phyloP scores from a whole-genome alignment of 148 eudicot genomes.

The Dianthus caryophyllus region DNA sequence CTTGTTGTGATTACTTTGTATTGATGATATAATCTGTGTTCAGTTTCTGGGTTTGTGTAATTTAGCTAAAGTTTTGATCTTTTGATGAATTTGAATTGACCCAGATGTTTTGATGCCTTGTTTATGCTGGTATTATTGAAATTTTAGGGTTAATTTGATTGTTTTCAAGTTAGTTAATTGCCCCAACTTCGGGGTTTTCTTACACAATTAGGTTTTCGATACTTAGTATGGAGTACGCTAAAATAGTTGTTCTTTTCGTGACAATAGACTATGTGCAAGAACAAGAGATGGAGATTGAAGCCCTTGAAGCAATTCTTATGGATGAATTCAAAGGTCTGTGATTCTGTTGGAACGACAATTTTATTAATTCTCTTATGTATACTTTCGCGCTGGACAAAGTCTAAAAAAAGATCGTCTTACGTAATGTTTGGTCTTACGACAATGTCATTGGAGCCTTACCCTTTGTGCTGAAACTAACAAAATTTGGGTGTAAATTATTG shows the following conservation, averaged over 20 bases:
- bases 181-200: background rate
- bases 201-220: background rate
- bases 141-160: background rate
- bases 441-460: no score
- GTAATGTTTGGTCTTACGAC: no score
- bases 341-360: background rate
- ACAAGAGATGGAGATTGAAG: constrained; percentile 96
- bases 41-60: background rate
- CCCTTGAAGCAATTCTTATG: constrained; percentile 80
- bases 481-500: constrained; percentile 5
- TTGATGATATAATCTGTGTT: background rate
- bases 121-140: background rate
- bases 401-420: no score
- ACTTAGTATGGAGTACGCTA: no score
- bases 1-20: background rate
- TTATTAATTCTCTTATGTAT: no score
- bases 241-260: background rate
- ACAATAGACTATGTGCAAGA: constrained; percentile 65
- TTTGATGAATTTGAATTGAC: constrained; percentile 20
- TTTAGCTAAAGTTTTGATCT: background rate
- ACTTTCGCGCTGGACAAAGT: no score
- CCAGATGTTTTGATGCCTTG: constrained; percentile 1
- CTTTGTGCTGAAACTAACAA: background rate
- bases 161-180: background rate
- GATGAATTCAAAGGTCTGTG: constrained; percentile 76